Evolutionary conservation across 495 filamentous ascomycete genomes (phyloP).

Genomic region (Acidiella bohemica): DNA sequence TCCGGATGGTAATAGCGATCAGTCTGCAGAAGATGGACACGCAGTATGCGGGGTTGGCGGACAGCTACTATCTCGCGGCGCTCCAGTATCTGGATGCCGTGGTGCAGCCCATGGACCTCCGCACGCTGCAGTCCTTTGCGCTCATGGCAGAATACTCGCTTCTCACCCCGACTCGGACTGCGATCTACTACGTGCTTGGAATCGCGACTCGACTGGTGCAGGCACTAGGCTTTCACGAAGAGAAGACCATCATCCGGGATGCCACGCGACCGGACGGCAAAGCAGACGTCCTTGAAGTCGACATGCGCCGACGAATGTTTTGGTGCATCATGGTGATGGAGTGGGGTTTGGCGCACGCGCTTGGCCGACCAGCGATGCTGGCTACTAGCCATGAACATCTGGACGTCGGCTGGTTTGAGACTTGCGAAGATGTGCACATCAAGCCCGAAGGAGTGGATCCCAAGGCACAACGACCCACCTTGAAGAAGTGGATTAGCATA

Average conservation of each 20-base stretch:
- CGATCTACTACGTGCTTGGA: slow-evolving; percentile 82
- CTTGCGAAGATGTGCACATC: slow-evolving; percentile 67
- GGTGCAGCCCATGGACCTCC: slow-evolving; percentile 65
- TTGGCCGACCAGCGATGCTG: slow-evolving; percentile 72
- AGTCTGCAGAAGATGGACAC: slow-evolving; percentile 77
- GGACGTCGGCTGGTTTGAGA: slow-evolving; percentile 67
- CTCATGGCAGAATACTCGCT: slow-evolving; percentile 86
- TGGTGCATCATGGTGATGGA: slow-evolving; percentile 83
- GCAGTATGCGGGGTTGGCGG: slow-evolving; percentile 70
- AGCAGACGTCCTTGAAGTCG: slow-evolving; percentile 55
- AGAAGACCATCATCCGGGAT: slow-evolving; percentile 53
- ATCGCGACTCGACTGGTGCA: slow-evolving; percentile 74
- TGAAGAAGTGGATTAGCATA: slow-evolving; percentile 73
- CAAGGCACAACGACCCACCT: slow-evolving; percentile 43
- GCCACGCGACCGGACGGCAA: slow-evolving; percentile 21
- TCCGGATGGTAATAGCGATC: slow-evolving; percentile 82
- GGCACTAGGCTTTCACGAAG: slow-evolving; percentile 69
- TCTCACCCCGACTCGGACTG: slow-evolving; percentile 76
- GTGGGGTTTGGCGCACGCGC: slow-evolving; percentile 67
- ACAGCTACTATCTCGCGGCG: slow-evolving; percentile 82
- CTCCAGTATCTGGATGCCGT: slow-evolving; percentile 66
- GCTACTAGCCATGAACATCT: slow-evolving; percentile 65
- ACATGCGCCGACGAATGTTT: slow-evolving; percentile 75
- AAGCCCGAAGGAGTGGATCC: slow-evolving; percentile 59
- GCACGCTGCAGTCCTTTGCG: slow-evolving; percentile 77